phyloP scores from a whole-genome alignment of 2,329 filamentous ascomycete species.

The Xylariaceae sp. region DNA sequence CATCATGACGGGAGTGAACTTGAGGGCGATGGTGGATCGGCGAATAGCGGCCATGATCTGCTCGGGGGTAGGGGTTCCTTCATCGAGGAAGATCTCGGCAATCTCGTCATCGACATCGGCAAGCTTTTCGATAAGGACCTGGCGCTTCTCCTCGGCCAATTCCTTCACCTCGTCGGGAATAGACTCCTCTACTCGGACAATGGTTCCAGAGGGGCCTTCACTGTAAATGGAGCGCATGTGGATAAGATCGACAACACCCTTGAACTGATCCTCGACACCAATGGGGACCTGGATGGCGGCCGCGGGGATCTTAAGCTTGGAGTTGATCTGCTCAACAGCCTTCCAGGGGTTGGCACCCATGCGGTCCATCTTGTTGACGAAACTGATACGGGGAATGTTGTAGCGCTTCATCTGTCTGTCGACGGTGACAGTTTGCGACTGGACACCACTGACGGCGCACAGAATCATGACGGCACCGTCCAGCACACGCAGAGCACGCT shows the following conservation, averaged over 20 bases:
- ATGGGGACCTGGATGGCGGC: constrained; percentile 94
- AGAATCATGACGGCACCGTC: constrained; percentile 98
- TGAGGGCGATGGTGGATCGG: constrained; percentile 77
- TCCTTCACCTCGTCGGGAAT: constrained; percentile 74
- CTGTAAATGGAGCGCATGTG: constrained; percentile 92
- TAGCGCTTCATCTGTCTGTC: constrained; percentile 98
- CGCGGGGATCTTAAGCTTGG: constrained; percentile 87
- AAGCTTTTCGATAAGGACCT: constrained; percentile 84
- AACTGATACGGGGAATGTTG: constrained; percentile 90
- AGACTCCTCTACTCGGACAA: constrained; percentile 68
- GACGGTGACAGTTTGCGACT: constrained; percentile 96
- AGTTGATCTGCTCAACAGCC: constrained; percentile 94
- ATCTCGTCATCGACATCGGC: constrained; percentile 98
- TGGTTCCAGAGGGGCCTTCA: constrained; percentile 75
- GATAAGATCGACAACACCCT: constrained; percentile 88
- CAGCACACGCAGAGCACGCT: constrained; percentile 86
- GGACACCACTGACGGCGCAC: constrained; percentile 93
- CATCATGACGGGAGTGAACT: constrained; percentile 95
- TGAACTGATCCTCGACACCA: constrained; percentile 83
- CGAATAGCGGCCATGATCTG: constrained; percentile 93
- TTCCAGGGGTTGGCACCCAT: constrained; percentile 99
- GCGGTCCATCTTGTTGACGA: constrained; percentile 99
- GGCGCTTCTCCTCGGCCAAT: constrained; percentile 76
- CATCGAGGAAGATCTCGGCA: constrained; percentile 88
- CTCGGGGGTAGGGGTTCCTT: constrained; percentile 67